Conservation (phyloP, 2,329 filamentous ascomycete genomes). For the Tolypocladium tropicale region DNA sequence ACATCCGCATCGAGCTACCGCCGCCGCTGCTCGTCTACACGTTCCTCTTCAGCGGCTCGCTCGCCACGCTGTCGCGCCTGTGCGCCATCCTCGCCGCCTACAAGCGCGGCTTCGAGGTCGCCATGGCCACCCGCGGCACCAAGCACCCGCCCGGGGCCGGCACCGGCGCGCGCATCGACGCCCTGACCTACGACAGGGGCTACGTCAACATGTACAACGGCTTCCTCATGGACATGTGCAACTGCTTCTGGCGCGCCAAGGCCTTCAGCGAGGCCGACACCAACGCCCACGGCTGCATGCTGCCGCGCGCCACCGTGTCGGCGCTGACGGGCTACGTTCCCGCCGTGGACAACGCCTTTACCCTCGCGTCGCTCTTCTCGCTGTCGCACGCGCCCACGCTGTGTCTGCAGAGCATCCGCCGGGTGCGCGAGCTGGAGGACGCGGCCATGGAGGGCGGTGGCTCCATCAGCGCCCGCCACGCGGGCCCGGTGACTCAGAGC, state of each 20-base stretch:
- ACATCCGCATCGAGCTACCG: conserved; percentile 59
- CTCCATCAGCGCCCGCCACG: conserved; percentile 40
- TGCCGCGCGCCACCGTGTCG: conserved; percentile 33
- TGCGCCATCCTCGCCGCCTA: conserved; percentile 61
- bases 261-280: conserved; percentile 57
- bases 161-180: conserved; percentile 16
- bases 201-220: conserved; percentile 68
- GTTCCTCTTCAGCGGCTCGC: conserved; percentile 55
- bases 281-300: conserved; percentile 47
- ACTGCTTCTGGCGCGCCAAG: conserved; percentile 67
- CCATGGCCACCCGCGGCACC: conserved; percentile 34
- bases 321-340: conserved; percentile 37
- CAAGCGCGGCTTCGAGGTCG: conserved; percentile 62
- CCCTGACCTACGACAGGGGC: conserved; percentile 40
- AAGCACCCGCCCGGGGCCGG: conserved; percentile 5
- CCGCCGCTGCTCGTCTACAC: conserved; percentile 58
- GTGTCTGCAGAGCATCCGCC: conserved; percentile 43
- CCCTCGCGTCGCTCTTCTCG: conserved; percentile 41
- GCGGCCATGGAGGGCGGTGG: conserved; percentile 30
- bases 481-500: conserved; percentile 59
- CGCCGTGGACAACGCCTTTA: conserved; percentile 33
- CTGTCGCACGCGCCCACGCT: conserved; percentile 50
- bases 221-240: conserved; percentile 80
- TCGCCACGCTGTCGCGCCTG: conserved; percentile 55
- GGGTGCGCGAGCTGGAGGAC: conserved; percentile 48